These are phyloP conservation scores for Monosporascus sp. DNA, from an alignment of 2,329 filamentous ascomycete species.

Conservation along the genomic window DNA sequence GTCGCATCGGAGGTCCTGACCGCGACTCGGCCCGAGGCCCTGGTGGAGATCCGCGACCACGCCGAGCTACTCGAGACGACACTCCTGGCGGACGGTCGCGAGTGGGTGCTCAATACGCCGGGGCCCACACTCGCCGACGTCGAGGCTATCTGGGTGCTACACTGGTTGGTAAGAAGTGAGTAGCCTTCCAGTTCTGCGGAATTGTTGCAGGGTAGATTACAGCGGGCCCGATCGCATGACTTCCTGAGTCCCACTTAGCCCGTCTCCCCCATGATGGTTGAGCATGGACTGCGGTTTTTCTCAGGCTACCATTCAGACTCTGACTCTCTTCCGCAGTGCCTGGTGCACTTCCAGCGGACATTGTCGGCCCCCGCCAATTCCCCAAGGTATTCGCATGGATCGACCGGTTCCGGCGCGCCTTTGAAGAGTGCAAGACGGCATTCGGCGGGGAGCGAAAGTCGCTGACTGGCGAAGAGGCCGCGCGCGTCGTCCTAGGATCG, in stretches of 20 bases:
- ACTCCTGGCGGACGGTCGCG: constrained; percentile 59
- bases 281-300: no score
- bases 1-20: constrained; percentile 20
- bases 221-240: no score
- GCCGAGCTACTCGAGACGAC: constrained; percentile 57
- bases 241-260: no score
- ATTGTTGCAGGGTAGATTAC: constrained; percentile 29
- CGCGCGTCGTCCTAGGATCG: constrained; percentile 38
- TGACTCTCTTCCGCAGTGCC: constrained; percentile 32
- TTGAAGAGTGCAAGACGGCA: constrained; percentile 26
- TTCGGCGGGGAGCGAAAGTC: constrained; percentile 29
- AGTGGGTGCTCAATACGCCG: constrained; percentile 54
- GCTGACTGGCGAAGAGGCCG: constrained; percentile 51
- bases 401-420: constrained; percentile 48
- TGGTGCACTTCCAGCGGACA: constrained; percentile 46
- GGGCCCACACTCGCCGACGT: constrained; percentile 59
- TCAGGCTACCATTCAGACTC: no score
- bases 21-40: constrained; percentile 44
- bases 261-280: no score
- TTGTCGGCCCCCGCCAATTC: constrained; percentile 47
- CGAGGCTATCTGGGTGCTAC: constrained; percentile 62
- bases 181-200: not conserved
- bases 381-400: constrained; percentile 62
- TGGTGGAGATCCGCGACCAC: constrained; percentile 47
- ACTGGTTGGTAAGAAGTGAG: constrained; percentile 44